Conservation (phyloP, 2,329 filamentous ascomycete species). For the Gaeumannomyces tritici region DNA sequence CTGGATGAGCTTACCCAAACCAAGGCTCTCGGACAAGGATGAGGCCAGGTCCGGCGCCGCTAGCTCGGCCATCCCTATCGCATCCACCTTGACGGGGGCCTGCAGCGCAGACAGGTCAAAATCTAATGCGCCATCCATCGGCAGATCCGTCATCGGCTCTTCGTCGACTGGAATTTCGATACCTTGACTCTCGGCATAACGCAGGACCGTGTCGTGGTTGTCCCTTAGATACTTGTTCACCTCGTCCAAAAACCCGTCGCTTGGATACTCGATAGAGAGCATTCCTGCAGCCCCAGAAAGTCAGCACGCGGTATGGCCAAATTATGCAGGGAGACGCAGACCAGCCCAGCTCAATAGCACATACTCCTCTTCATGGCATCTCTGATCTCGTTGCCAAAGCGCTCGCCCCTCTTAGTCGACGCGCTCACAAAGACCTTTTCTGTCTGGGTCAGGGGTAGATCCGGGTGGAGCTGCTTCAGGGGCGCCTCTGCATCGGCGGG, state of each 20-base stretch:
- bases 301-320: neutral
- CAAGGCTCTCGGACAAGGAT: slow-evolving; percentile 7
- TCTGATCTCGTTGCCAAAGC: slow-evolving; percentile 30
- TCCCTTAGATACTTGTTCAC: slow-evolving; percentile 20
- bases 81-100: slow-evolving; percentile 7
- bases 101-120: slow-evolving; percentile 5
- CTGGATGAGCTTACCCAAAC: slow-evolving; percentile 11
- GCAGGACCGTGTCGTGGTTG: slow-evolving; percentile 19
- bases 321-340: neutral
- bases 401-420: slow-evolving; percentile 44
- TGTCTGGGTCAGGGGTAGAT: slow-evolving; percentile 15
- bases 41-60: neutral
- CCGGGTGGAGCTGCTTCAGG: slow-evolving; percentile 24
- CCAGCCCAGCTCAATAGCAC: neutral
- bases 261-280: slow-evolving; percentile 27
- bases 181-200: slow-evolving; percentile 26
- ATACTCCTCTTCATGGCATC: slow-evolving; percentile 13
- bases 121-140: slow-evolving; percentile 2
- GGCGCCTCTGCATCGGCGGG: slow-evolving; percentile 43
- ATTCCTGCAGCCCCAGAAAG: slow-evolving; percentile 7
- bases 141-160: slow-evolving; percentile 14
- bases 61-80: neutral
- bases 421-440: slow-evolving; percentile 15
- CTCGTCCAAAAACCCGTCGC: slow-evolving; percentile 24
- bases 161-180: slow-evolving; percentile 24